These are phyloP conservation scores for Hygrocybe punicea DNA, from an alignment of 768 basidiomycete genomes.

Conservation along the genomic window DNA sequence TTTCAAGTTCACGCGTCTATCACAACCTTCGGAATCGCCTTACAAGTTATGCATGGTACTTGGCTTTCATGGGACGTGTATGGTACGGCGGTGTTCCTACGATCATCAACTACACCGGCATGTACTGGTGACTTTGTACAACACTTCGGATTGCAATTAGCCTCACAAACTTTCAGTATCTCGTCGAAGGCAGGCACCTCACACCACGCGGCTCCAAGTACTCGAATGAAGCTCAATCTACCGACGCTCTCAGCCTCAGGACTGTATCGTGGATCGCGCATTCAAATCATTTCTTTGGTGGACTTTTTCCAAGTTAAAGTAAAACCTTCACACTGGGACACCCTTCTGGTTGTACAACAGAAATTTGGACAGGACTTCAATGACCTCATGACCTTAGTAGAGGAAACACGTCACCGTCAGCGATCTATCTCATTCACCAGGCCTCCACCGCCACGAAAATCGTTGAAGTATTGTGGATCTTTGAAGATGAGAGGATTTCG, in stretches of 20 bases:
- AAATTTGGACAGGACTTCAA: slow-evolving; percentile 89
- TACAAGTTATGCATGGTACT: slow-evolving; percentile 85
- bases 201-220: slow-evolving; percentile 36
- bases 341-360: slow-evolving; percentile 75
- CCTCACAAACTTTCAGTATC: slow-evolving; percentile 59
- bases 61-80: slow-evolving; percentile 77
- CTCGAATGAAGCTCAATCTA: slow-evolving; percentile 59
- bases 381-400: slow-evolving; percentile 66
- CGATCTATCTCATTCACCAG: slow-evolving; percentile 20
- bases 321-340: slow-evolving; percentile 82
- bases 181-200: slow-evolving; percentile 43
- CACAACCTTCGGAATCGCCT: slow-evolving; percentile 50
- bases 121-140: slow-evolving; percentile 33
- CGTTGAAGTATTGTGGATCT: slow-evolving; percentile 46
- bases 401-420: slow-evolving; percentile 48
- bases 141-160: slow-evolving; percentile 62
- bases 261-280: slow-evolving; percentile 42
- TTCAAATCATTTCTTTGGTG: slow-evolving; percentile 58
- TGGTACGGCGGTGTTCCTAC: slow-evolving; percentile 46
- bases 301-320: slow-evolving; percentile 71
- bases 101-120: slow-evolving; percentile 32
- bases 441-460: slow-evolving; percentile 8
- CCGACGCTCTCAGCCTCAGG: slow-evolving; percentile 67
- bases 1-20: slow-evolving; percentile 55
- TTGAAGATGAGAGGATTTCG: slow-evolving; percentile 77